Evolutionary conservation across 352 stramenopile species (phyloP), one percentile per base, ranked within the genome.

Genomic region (Phytophthora melonis): DNA sequence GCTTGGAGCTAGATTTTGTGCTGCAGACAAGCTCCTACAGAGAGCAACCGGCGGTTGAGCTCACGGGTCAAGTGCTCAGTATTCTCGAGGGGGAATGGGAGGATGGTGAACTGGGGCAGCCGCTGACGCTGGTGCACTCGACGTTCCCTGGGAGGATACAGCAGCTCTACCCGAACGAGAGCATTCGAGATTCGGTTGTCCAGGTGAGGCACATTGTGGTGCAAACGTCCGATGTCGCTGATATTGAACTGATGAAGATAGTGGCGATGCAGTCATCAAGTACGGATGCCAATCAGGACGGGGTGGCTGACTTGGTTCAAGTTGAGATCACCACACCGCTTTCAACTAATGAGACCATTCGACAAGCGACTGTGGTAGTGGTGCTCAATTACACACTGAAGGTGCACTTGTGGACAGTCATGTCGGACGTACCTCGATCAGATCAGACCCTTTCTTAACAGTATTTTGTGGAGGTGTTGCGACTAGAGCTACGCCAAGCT

Each of bases 311-410:
- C 5, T 71, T 68, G 16, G 83, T 93, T 7, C 75, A 86, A n/a
- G 52, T 95, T 1, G 73, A 79, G 14, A 67, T 92, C 47, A 39
- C 63, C n/a, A 83, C 77, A 50, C 83, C 87, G 8, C 66, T 96
- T 7, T 56, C 54, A 14, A 61, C 47, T 9, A 81, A 74, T 54
- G 88, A 95, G 54, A 69, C 55, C 8, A 85, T 96, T 32, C 65
- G 81, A 57, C 77, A 87, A 39, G 75, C 84, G 16, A 80, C 72
- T 6, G 56, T 85, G 3, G 34, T 92, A n/a, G 75, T 83, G 3
- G 67, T 92, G 19, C 84, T 94, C 50, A 81, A 92, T 77, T 90
- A 81, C 65, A 87, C 86, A 11, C 63, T 95, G 10, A 59, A 82
- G 63, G 80, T 84, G 30, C 14, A 36, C 21, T 58, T 41, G 34